phyloP scores from a whole-genome alignment of 2,329 filamentous ascomycete genomes.

The Colletotrichum noveboracense region DNA sequence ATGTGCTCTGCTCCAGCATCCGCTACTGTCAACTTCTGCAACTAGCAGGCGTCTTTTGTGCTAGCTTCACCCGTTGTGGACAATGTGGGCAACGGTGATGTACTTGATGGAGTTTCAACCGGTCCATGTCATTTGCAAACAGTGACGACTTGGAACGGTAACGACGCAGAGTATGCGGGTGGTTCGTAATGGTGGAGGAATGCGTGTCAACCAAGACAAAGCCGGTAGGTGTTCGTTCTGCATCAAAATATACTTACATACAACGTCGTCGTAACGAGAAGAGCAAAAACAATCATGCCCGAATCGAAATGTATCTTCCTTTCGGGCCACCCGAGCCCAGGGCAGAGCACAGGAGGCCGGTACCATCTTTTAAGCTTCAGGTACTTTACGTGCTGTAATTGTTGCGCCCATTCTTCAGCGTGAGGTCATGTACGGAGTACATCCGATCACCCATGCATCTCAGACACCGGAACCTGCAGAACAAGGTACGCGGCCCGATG shows the following conservation, averaged over 20 bases:
- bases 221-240: background rate
- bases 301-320: background rate
- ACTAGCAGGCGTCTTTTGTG: background rate
- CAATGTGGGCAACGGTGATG: background rate
- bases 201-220: background rate
- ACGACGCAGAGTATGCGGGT: background rate
- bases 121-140: background rate
- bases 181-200: conserved; percentile 11
- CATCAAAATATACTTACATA: background rate
- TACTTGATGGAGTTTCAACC: background rate
- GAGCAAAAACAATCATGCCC: background rate
- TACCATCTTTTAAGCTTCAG: background rate
- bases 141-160: background rate
- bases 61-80: background rate
- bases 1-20: background rate
- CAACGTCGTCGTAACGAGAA: background rate
- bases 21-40: background rate
- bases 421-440: conserved; percentile 17
- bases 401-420: conserved; percentile 16
- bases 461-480: conserved; percentile 13
- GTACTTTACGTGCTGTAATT: background rate
- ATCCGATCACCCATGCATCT: conserved; percentile 12
- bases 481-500: background rate
- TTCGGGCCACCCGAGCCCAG: background rate
- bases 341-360: background rate